phyloP scores from a whole-genome alignment of 257 asterid genomes.

The Primulina huaijiensis region DNA sequence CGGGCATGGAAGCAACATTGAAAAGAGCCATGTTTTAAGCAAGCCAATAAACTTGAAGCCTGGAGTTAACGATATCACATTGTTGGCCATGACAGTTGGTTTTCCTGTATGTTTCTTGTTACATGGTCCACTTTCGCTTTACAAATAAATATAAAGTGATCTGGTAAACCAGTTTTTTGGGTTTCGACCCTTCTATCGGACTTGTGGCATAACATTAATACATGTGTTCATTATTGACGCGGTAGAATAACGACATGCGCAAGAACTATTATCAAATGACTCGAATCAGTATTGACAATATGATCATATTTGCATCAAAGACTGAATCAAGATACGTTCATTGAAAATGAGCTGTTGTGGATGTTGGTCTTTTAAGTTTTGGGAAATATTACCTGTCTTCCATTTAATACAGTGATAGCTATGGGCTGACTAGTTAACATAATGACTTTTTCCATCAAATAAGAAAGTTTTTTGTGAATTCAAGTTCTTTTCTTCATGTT shows the following conservation, averaged over 20 bases:
- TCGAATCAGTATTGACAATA: background rate
- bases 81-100: constrained; percentile 75
- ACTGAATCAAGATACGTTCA: background rate
- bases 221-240: background rate
- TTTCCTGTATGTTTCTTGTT: constrained; percentile 52
- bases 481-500: background rate
- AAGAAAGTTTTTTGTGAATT: no score
- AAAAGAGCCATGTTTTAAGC: constrained; percentile 69
- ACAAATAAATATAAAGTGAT: background rate
- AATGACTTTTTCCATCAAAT: no score
- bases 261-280: background rate
- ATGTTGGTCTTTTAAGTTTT: background rate
- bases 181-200: background rate
- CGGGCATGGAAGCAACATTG: constrained; percentile 79
- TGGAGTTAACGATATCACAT: constrained; percentile 56
- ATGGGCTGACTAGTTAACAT: no score
- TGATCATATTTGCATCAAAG: no score
- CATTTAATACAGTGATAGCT: no score
- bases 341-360: background rate
- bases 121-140: background rate
- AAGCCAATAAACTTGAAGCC: constrained; percentile 43
- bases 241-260: no score
- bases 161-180: background rate
- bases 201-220: background rate
- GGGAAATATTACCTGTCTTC: no score